Conservation (phyloP, 1,284 basidiomycete species). For the Ustilago esculenta region DNA sequence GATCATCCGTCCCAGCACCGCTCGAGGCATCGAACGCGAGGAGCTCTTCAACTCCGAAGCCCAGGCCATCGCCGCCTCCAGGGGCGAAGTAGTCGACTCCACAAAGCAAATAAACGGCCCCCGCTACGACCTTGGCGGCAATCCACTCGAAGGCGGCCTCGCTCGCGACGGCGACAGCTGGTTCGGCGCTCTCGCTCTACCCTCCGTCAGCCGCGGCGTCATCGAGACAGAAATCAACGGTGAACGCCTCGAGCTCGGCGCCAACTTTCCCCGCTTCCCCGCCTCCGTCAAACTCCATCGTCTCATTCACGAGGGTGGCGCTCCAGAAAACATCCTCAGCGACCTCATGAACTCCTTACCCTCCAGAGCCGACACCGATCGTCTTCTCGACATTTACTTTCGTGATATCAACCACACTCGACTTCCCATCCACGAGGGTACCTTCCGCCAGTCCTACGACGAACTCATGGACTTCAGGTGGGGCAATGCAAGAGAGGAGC, state of each 20-base stretch:
- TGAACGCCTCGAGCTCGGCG: constrained; percentile 59
- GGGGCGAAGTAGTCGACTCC: constrained; percentile 47
- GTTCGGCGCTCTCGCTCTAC: constrained; percentile 62
- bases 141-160: constrained; percentile 59
- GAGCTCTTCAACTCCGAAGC: constrained; percentile 57
- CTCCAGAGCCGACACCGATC: constrained; percentile 46
- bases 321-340: constrained; percentile 52
- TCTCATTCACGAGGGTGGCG: constrained; percentile 63
- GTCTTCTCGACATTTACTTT: constrained; percentile 61
- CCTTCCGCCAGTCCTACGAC: constrained; percentile 82
- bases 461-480: constrained; percentile 74
- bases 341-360: constrained; percentile 61
- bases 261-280: constrained; percentile 59
- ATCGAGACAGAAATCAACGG: constrained; percentile 63
- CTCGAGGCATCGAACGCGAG: constrained; percentile 57
- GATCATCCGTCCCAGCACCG: constrained; percentile 44
- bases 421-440: constrained; percentile 86
- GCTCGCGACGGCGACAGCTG: constrained; percentile 60
- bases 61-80: constrained; percentile 44
- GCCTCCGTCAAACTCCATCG: constrained; percentile 59
- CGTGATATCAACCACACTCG: constrained; percentile 86
- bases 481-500: constrained; percentile 51
- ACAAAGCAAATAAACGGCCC: constrained; percentile 22
- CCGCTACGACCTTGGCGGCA: constrained; percentile 46
- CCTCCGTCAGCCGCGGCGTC: constrained; percentile 58